Percentiles rank a stretch among this genome's conserved stretches.
phyloP scores from a whole-genome alignment of 1,139 yeast species.

The Hanseniaspora uvarum region DNA sequence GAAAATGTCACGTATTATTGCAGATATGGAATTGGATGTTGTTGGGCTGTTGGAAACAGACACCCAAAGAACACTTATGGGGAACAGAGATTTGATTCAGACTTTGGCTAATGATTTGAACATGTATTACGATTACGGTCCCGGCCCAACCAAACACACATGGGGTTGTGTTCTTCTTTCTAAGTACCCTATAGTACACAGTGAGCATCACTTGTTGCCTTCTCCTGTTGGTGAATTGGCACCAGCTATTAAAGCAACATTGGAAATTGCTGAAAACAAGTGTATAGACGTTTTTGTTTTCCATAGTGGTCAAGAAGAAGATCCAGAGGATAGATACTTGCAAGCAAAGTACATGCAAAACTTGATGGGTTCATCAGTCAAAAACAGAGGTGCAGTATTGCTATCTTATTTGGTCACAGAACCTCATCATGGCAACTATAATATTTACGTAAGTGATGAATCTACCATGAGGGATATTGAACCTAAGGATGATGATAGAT shows the following conservation, averaged over 20 bases:
- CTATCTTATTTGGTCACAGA: slow-evolving; percentile 82
- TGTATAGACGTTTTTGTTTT: slow-evolving; percentile 84
- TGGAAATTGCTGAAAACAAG: slow-evolving; percentile 73
- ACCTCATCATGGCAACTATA: slow-evolving; percentile 81
- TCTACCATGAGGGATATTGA: slow-evolving; percentile 91
- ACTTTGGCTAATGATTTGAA: slow-evolving; percentile 84
- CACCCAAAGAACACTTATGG: slow-evolving; percentile 88
- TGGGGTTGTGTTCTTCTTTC: slow-evolving; percentile 95
- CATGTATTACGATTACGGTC: slow-evolving; percentile 93
- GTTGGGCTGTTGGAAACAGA: slow-evolving; percentile 87
- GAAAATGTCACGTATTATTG: slow-evolving; percentile 73
- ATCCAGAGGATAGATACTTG: slow-evolving; percentile 79
- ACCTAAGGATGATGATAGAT: slow-evolving; percentile 88
- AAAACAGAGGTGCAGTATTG: slow-evolving; percentile 58
- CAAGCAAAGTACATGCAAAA: slow-evolving; percentile 70
- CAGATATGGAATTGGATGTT: slow-evolving; percentile 80
- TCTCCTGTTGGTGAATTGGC: slow-evolving; percentile 97
- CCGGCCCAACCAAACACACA: slow-evolving; percentile 95
- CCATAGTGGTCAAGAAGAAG: slow-evolving; percentile 98
- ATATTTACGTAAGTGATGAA: slow-evolving; percentile 72
- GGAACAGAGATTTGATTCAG: slow-evolving; percentile 88
- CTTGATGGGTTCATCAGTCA: slow-evolving; percentile 62
- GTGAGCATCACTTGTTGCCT: slow-evolving; percentile 84
- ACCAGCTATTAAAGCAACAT: slow-evolving; percentile 93
- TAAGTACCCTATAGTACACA: slow-evolving; percentile 81